Base-by-base conservation (phyloP, 2,329 filamentous ascomycete species). In the Ascocoryne sarcoides region DNA sequence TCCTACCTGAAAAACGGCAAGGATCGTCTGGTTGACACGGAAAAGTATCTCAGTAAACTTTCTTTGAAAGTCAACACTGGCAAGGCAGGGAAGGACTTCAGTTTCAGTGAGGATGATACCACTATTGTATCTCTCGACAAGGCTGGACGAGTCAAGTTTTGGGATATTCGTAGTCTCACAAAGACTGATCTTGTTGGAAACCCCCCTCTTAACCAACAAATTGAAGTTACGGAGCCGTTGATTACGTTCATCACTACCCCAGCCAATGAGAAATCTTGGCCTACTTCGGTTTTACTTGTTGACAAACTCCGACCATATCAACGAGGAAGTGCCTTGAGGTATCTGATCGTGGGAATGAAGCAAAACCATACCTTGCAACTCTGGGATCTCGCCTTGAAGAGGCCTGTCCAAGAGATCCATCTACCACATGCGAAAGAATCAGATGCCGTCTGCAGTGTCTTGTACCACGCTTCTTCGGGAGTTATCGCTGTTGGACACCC, bases 281-380 rank as follows among this genome's bases (percentile, higher is more conserved):
- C 93, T 5, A 96, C 90, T 2, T 96, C 92, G 17, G 86, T 98
- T 43, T 75, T 95, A 61, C 83, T 98, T 63, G 79, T 98, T 53
- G 92, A 98, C 66, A 98, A 96, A 71, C 79, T 89, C 64, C 84
- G 89, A 48, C 88, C 92, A 33, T 95, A 93, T 64, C 77, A 82
- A 66, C 95, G 92, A 66, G 82, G 84, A 45, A 83, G 84, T 57
- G 89, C 93, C 35, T 72, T 95, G 48, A 80, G 92, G 46, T 98
- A 98, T 67, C 82, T 98, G 68, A 82, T 98, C 60, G 86, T 98
- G 47, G 92, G 92, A 55, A 87, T 96, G 77, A 95, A 96, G 69
- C 92, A 98, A 64, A 98, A 98, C 64, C 92, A 98, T 66, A 93
- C 90, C 41, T 77, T 98, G 47, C 93, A 98, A 69, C 77, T 98